Evolutionary conservation across 2,329 filamentous ascomycete genomes (phyloP).

Genomic region (Fusarium compactum): DNA sequence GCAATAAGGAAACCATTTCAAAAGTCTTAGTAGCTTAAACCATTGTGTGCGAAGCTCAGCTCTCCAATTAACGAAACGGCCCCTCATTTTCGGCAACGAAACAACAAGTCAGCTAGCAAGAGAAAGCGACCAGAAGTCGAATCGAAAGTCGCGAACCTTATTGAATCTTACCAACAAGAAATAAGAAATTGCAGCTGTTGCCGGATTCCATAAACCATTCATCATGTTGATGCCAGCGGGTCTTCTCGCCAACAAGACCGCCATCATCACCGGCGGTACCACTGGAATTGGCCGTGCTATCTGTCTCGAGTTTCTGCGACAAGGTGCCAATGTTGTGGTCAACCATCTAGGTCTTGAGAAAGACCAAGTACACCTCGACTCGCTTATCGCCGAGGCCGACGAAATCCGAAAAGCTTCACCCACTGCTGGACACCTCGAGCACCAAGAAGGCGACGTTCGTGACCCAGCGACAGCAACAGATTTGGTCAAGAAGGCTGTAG

Average conservation of each 20-base stretch:
- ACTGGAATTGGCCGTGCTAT: conserved; percentile 91
- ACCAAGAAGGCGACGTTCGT: conserved; percentile 81
- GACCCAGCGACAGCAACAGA: conserved; percentile 76
- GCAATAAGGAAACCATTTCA: background rate
- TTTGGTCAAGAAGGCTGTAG: conserved; percentile 75
- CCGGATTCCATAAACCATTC: conserved; percentile 6
- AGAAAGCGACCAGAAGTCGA: background rate
- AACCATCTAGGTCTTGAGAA: conserved; percentile 77
- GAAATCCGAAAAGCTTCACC: conserved; percentile 59
- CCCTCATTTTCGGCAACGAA: conserved; percentile 6
- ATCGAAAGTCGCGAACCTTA: background rate
- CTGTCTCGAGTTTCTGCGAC: conserved; percentile 79
- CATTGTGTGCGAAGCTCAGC: background rate
- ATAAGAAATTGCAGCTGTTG: background rate
- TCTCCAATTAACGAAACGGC: background rate
- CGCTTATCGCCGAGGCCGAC: conserved; percentile 65
- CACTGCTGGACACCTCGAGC: conserved; percentile 67
- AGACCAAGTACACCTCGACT: conserved; percentile 64
- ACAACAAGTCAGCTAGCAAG: background rate
- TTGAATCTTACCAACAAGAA: background rate
- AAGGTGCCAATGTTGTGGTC: conserved; percentile 82
- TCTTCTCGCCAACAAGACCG: conserved; percentile 79
- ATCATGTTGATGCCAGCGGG: conserved; percentile 59
- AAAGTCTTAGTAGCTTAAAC: background rate
- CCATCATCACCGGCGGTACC: conserved; percentile 87